phyloP scores from a whole-genome alignment of 2,329 filamentous ascomycete genomes.

The Diaporthe australafricana region DNA sequence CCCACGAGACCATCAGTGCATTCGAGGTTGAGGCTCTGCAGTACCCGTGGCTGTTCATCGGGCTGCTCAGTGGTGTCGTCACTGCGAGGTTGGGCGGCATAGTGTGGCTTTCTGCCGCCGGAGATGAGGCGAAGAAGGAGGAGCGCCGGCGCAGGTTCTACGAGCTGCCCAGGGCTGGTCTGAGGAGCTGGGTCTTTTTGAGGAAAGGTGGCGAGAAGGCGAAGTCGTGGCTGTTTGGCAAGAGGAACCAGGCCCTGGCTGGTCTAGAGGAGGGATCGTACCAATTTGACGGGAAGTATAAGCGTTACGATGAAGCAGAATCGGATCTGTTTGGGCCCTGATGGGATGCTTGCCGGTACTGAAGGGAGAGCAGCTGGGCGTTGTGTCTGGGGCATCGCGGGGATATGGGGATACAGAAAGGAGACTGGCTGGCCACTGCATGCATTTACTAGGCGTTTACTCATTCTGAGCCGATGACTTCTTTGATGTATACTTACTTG shows the following conservation, averaged over 20 bases:
- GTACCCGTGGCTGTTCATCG: conserved; percentile 91
- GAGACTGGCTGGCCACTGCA: conserved; percentile 12
- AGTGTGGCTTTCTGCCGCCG: conserved; percentile 42
- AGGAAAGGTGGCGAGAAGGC: conserved; percentile 31
- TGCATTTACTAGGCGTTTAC: conserved; percentile 21
- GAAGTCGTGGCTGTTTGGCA: conserved; percentile 38
- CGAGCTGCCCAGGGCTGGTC: conserved; percentile 43
- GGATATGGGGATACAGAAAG: background rate
- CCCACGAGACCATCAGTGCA: conserved; percentile 80
- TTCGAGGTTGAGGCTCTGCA: conserved; percentile 94
- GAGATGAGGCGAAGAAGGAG: conserved; percentile 31
- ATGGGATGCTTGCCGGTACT: background rate
- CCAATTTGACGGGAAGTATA: conserved; percentile 39
- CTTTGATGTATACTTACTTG: background rate
- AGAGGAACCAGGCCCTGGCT: conserved; percentile 41
- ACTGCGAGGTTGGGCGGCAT: conserved; percentile 77
- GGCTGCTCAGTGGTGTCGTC: conserved; percentile 81
- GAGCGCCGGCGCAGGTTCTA: conserved; percentile 39
- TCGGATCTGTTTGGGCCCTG: conserved; percentile 13
- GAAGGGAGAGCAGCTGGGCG: background rate
- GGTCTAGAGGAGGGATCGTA: conserved; percentile 40
- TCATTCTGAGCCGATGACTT: background rate
- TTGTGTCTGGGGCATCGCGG: background rate
- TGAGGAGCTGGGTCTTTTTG: conserved; percentile 44
- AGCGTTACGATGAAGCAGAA: conserved; percentile 40